phyloP scores from a whole-genome alignment of 352 stramenopile species.

The Phytopythium chamaehyphon region DNA sequence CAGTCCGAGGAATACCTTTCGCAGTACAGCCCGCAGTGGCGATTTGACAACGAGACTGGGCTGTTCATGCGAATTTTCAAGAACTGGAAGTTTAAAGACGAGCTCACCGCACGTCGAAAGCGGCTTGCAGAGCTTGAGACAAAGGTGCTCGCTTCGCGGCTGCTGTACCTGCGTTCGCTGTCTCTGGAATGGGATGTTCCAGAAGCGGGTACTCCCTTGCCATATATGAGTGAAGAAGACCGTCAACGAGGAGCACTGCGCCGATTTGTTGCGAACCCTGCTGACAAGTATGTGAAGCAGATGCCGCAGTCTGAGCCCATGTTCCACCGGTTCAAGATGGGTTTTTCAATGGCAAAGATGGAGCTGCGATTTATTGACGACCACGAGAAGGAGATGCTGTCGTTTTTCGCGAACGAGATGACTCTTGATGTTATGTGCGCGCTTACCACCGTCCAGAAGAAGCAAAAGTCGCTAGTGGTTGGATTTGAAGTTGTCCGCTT shows the following conservation, averaged over 20 bases:
- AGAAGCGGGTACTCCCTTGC: slow-evolving; percentile 42
- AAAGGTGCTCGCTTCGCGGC: slow-evolving; percentile 46
- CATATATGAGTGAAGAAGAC: slow-evolving; percentile 33
- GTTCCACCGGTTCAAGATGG: slow-evolving; percentile 55
- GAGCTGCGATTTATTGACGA: slow-evolving; percentile 50
- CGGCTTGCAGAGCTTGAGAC: slow-evolving; percentile 52
- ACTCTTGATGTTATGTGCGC: slow-evolving; percentile 38
- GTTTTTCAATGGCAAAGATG: slow-evolving; percentile 45
- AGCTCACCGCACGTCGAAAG: slow-evolving; percentile 27
- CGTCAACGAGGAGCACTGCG: slow-evolving; percentile 49
- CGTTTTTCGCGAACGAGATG: slow-evolving; percentile 53
- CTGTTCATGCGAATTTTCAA: slow-evolving; percentile 35
- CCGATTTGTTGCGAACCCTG: slow-evolving; percentile 55
- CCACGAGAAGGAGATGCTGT: slow-evolving; percentile 39
- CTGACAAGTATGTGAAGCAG: slow-evolving; percentile 59
- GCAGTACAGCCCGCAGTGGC: slow-evolving; percentile 54
- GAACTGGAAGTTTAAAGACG: slow-evolving; percentile 38
- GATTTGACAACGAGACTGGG: slow-evolving; percentile 43
- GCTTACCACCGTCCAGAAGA: slow-evolving; percentile 35
- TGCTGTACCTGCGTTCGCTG: slow-evolving; percentile 59
- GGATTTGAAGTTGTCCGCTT: slow-evolving; percentile 55
- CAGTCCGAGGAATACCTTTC: slow-evolving; percentile 57
- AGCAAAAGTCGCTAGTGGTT: slow-evolving; percentile 33
- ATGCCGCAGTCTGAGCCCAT: slow-evolving; percentile 36
- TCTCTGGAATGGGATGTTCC: slow-evolving; percentile 68